phyloP scores from a whole-genome alignment of 1,284 basidiomycete genomes.

The Megacollybia platyphylla region DNA sequence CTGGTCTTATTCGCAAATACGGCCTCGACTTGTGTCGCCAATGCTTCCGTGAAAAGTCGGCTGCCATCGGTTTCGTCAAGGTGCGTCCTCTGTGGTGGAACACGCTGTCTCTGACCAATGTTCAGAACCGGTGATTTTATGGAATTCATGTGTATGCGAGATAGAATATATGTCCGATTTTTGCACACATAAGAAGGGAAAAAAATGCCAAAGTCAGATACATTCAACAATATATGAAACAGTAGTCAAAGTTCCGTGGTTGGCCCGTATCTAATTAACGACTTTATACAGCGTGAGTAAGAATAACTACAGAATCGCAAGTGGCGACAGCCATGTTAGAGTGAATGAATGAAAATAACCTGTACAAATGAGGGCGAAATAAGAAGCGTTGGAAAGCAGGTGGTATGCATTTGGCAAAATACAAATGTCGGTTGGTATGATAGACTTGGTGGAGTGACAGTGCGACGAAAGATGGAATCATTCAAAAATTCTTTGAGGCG shows the following conservation, averaged over 20 bases:
- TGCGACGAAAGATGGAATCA: constrained; percentile 13
- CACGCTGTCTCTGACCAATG: neutral
- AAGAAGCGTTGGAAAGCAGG: constrained; percentile 30
- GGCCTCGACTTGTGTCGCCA: constrained; percentile 95
- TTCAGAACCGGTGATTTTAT: constrained; percentile 8
- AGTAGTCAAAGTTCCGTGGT: neutral
- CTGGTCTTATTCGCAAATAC: constrained; percentile 92
- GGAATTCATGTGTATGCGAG: too few species aligned
- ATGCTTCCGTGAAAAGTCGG: constrained; percentile 94
- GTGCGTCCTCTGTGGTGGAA: constrained; percentile 26
- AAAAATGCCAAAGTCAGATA: too few species aligned
- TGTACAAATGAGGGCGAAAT: constrained; percentile 44
- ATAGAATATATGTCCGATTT: too few species aligned
- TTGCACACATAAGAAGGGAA: too few species aligned
- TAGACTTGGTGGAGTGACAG: constrained; percentile 17
- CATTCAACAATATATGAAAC: too few species aligned
- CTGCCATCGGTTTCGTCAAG: constrained; percentile 91
- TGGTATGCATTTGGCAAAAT: constrained; percentile 53
- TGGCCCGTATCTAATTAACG: constrained; percentile 19
- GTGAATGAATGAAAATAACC: constrained; percentile 30
- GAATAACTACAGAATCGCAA: constrained; percentile 59
- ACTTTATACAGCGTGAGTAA: constrained; percentile 33
- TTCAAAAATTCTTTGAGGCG: constrained; percentile 16
- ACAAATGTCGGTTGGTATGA: constrained; percentile 47
- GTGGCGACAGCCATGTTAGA: constrained; percentile 36